Base-by-base conservation (phyloP, 1,284 basidiomycete species). In the Agaricales sp. region DNA sequence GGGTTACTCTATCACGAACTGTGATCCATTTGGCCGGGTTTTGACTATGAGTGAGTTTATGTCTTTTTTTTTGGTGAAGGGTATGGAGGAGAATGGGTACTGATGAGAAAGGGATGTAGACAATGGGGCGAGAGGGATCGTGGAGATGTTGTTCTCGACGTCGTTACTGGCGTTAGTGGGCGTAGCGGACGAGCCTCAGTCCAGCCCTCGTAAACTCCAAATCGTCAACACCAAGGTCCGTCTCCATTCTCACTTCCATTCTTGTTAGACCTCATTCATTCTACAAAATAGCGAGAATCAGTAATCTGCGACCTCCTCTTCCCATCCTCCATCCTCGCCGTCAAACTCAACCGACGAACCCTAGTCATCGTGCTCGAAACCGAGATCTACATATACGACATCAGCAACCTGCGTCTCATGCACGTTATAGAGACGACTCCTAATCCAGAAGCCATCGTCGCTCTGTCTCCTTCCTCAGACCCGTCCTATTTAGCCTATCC, bases 81-180 rank as follows among this genome's bases (percentile, higher is more conserved):
- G 38, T 23, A 26, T 39, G 35, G 19, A 45, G 45, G 25, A 45
- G 20, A 19, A 21, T 16, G 47, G 21, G 16, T 26, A 2, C 18
- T 26, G 23, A 46, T 30, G n/a, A n/a, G n/a, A n/a, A n/a, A 30
- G 6, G 26, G 6, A 6, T 30, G 11, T 52, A 88, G 93, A 87
- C 60, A 92, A 96, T 55, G 93, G 93, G 2, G 90, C 95, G 0
- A 82, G 88, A 13, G 92, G 92, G 21, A 94, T 96, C 53, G 94
- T 98, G 11, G 95, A 99, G 67, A 99, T 99, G 95, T 76, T 99
- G 52, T 99, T 99, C 71, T 97, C 93, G 69, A 99, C 96, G 2
- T 96, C 92, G 6, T 78, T 99, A 52, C 92, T 99, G 48, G 95
- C 95, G 0, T 75, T 99, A 30, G 95, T 99, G 22, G 94, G 95